Conservation (phyloP, 441 rosid genomes). For the Syzygium malaccense region DNA sequence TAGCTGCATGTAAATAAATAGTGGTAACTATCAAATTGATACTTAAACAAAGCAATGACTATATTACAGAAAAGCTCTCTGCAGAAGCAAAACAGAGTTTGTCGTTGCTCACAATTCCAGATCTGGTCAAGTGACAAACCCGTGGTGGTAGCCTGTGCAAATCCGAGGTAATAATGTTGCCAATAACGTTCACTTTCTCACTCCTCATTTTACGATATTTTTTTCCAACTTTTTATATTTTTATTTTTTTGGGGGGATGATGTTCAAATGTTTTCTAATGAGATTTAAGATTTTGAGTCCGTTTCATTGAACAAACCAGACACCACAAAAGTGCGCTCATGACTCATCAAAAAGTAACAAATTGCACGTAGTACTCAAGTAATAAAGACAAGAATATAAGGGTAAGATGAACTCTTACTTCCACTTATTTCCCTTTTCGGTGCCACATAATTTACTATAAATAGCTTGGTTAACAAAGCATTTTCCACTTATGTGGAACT, state of each 20-base stretch:
- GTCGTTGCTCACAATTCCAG: neutral
- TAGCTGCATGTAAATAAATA: conserved; percentile 47
- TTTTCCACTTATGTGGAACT: neutral
- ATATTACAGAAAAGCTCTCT: neutral
- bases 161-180: neutral
- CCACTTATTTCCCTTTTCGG: neutral
- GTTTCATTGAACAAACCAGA: neutral
- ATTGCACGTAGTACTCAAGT: neutral
- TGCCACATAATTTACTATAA: neutral
- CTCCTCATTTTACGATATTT: neutral
- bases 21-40: neutral
- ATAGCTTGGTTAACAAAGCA: neutral
- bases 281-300: neutral
- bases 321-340: neutral
- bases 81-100: neutral
- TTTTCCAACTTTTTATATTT: neutral
- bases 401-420: neutral
- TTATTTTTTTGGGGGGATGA: neutral
- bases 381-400: neutral
- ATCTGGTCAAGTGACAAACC: neutral
- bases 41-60: neutral
- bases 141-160: neutral
- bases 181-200: neutral
- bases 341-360: neutral
- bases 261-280: neutral